phyloP scores from a whole-genome alignment of 768 basidiomycete species.

The Imleria badia region DNA sequence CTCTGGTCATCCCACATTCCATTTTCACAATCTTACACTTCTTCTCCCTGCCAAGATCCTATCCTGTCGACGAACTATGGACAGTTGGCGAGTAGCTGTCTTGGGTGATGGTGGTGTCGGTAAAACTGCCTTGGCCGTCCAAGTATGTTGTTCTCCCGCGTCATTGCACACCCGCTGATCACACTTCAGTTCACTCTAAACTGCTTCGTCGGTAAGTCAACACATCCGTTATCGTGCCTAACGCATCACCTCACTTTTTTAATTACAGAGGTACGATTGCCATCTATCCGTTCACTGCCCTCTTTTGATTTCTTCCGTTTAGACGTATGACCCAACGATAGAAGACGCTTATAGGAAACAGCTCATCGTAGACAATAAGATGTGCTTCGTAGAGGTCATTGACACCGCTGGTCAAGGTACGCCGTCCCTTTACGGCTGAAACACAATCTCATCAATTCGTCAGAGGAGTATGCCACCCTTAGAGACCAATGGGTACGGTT shows the following conservation, averaged over 20 bases:
- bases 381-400: slow-evolving; percentile 96
- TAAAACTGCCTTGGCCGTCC: slow-evolving; percentile 94
- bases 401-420: slow-evolving; percentile 97
- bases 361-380: slow-evolving; percentile 89
- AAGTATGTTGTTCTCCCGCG: slow-evolving; percentile 53
- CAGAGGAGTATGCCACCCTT: slow-evolving; percentile 96
- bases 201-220: slow-evolving; percentile 86
- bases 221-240: slow-evolving; percentile 3
- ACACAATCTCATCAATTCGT: slow-evolving; percentile 17
- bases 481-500: slow-evolving; percentile 98
- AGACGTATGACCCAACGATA: slow-evolving; percentile 99
- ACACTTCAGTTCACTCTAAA: slow-evolving; percentile 86
- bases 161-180: slow-evolving; percentile 9
- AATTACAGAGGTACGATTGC: slow-evolving; percentile 51
- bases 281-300: slow-evolving; percentile 6
- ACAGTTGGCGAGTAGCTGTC: slow-evolving; percentile 94
- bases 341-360: slow-evolving; percentile 98
- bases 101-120: slow-evolving; percentile 97
- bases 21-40: slow-evolving; percentile 31
- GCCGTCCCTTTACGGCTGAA: slow-evolving; percentile 24
- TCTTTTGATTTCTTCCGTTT: slow-evolving; percentile 8
- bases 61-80: slow-evolving; percentile 54
- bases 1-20: slow-evolving; percentile 11
- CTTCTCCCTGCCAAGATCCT: slow-evolving; percentile 15
- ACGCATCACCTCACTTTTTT: slow-evolving; percentile 15